Percentiles rank a stretch among this genome's conserved stretches.
Conservation (phyloP, 192 early-diverging fungal species). For the Helicostylum pulchrum region DNA sequence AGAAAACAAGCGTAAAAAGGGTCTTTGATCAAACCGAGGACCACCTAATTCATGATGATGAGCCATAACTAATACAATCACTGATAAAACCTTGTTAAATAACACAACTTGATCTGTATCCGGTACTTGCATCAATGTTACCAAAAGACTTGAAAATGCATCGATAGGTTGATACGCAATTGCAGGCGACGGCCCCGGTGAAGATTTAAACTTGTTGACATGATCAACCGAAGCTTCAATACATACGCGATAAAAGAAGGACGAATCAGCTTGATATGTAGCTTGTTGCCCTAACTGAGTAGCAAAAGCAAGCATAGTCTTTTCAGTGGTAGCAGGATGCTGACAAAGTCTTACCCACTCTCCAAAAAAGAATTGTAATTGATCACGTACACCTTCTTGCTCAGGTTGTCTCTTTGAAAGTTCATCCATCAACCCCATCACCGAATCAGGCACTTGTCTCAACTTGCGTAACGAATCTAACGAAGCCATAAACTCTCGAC, state of each 20-base stretch:
- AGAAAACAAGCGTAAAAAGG: slow-evolving; percentile 86
- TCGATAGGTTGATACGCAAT: slow-evolving; percentile 79
- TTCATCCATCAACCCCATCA: slow-evolving; percentile 48
- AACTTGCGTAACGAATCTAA: slow-evolving; percentile 72
- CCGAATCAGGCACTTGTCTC: slow-evolving; percentile 49
- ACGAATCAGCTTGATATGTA: slow-evolving; percentile 69
- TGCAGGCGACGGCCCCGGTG: slow-evolving; percentile 33
- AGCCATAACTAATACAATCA: slow-evolving; percentile 81
- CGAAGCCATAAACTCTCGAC: slow-evolving; percentile 61
- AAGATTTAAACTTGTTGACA: slow-evolving; percentile 56
- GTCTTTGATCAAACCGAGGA: slow-evolving; percentile 81
- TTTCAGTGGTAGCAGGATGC: slow-evolving; percentile 68
- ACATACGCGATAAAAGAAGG: slow-evolving; percentile 87
- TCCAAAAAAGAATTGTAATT: slow-evolving; percentile 61
- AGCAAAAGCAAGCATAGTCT: slow-evolving; percentile 60
- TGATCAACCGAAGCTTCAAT: slow-evolving; percentile 78
- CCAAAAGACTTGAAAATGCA: slow-evolving; percentile 85
- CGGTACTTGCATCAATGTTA: slow-evolving; percentile 72
- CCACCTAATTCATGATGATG: slow-evolving; percentile 78
- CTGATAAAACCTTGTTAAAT: slow-evolving; percentile 78
- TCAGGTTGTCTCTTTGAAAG: slow-evolving; percentile 37
- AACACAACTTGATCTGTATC: slow-evolving; percentile 57
- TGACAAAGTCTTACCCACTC: slow-evolving; percentile 78
- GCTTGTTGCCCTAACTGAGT: slow-evolving; percentile 22
- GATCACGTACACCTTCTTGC: slow-evolving; percentile 45